Evolutionary conservation across 1,284 basidiomycete species (phyloP).

Genomic region (Chiua sp.): DNA sequence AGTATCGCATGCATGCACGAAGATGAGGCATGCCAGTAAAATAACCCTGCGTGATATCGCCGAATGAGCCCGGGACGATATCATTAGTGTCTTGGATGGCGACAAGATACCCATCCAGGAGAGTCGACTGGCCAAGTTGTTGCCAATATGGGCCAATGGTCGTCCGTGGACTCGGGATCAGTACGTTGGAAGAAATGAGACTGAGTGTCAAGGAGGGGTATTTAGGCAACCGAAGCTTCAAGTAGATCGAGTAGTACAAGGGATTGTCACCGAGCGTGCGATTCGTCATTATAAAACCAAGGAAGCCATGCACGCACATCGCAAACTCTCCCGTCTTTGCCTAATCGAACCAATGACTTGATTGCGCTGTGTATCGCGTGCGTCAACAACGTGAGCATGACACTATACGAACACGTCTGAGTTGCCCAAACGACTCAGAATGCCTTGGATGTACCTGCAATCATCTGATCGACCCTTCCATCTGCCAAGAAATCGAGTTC

Average conservation of each 20-base stretch:
- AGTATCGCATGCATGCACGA: too few relatives aligned
- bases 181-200: slow-evolving; percentile 64
- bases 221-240: slow-evolving; percentile 73
- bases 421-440: too few relatives aligned
- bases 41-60: slow-evolving; percentile 42
- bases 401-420: too few relatives aligned
- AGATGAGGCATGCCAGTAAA: slow-evolving; percentile 26
- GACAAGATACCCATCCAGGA: slow-evolving; percentile 74
- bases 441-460: slow-evolving; percentile 59
- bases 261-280: not conserved
- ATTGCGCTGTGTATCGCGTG: slow-evolving; percentile 62
- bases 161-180: slow-evolving; percentile 43
- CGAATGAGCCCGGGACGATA: slow-evolving; percentile 41
- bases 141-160: slow-evolving; percentile 81
- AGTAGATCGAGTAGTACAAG: slow-evolving; percentile 39
- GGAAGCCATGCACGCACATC: slow-evolving; percentile 60
- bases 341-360: slow-evolving; percentile 91
- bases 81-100: slow-evolving; percentile 66
- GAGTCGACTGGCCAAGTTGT: slow-evolving; percentile 78
- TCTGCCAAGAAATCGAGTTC: slow-evolving; percentile 57
- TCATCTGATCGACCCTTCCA: slow-evolving; percentile 73
- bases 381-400: too few relatives aligned
- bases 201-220: slow-evolving; percentile 63
- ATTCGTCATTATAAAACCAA: not conserved
- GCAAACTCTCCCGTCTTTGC: slow-evolving; percentile 76